phyloP scores from a whole-genome alignment of 768 basidiomycete genomes.

The Phaeotremella fagi region DNA sequence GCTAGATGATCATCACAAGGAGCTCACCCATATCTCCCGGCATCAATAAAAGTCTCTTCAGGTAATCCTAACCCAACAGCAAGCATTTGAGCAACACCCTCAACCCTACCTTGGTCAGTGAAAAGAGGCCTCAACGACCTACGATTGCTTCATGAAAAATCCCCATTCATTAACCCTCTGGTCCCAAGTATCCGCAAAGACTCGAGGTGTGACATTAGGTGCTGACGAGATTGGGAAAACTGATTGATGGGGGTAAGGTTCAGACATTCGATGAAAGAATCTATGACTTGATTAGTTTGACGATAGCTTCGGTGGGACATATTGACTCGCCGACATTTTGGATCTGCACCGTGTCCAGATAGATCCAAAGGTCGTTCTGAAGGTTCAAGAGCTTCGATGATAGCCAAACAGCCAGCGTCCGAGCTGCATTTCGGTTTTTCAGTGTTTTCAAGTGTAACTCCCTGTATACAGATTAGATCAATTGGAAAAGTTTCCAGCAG shows the following conservation, averaged over 20 bases:
- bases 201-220: constrained; percentile 73
- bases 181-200: constrained; percentile 63
- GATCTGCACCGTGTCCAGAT: constrained; percentile 62
- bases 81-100: constrained; percentile 80
- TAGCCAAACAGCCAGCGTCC: constrained; percentile 70
- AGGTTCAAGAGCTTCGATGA: constrained; percentile 72
- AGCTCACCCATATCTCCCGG: constrained; percentile 78
- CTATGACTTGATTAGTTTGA: constrained; percentile 4
- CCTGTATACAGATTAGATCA: no score
- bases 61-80: constrained; percentile 76
- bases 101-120: constrained; percentile 56
- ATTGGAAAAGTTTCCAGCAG: not conserved
- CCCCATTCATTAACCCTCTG: constrained; percentile 82
- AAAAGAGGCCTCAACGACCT: constrained; percentile 40
- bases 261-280: constrained; percentile 50
- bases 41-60: constrained; percentile 64
- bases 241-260: constrained; percentile 66
- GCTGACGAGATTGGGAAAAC: constrained; percentile 72
- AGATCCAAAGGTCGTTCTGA: constrained; percentile 76
- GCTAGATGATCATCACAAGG: not conserved
- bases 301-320: not conserved
- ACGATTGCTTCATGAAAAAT: constrained; percentile 79
- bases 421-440: constrained; percentile 62
- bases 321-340: constrained; percentile 70
- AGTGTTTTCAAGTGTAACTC: constrained; percentile 93